A percentile compares a stretch with the other conserved stretches of the same genome.
phyloP scores from a whole-genome alignment of 2,329 filamentous ascomycete genomes.

The Scolecobasidium constrictum region DNA sequence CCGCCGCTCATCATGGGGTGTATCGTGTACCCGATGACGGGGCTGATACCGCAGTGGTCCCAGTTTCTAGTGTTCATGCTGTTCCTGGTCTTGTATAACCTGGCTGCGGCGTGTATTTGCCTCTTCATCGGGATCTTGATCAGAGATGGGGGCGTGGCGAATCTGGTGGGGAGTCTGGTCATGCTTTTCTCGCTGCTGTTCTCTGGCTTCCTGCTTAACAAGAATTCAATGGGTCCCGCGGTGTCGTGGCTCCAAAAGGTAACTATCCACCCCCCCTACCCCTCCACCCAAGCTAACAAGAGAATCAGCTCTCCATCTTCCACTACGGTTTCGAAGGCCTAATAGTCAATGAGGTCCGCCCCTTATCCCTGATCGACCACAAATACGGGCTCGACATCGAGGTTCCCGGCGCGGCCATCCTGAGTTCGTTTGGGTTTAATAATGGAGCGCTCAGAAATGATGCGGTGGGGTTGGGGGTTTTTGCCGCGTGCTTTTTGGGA shows the following conservation, averaged over 20 bases:
- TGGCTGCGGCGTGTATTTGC: conserved; percentile 86
- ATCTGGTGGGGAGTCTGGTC: conserved; percentile 83
- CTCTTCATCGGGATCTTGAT: conserved; percentile 94
- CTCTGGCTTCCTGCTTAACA: conserved; percentile 86
- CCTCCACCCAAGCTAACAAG: conserved; percentile 11
- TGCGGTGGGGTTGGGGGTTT: conserved; percentile 68
- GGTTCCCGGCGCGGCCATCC: conserved; percentile 84
- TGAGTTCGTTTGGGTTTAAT: conserved; percentile 91
- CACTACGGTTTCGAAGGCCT: conserved; percentile 95
- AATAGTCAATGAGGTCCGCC: conserved; percentile 93
- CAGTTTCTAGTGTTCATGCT: conserved; percentile 90
- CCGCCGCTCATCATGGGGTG: conserved; percentile 91
- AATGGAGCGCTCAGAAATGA: conserved; percentile 79
- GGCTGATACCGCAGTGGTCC: conserved; percentile 66
- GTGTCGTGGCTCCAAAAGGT: conserved; percentile 82
- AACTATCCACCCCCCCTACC: conserved; percentile 23
- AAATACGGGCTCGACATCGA: conserved; percentile 96
- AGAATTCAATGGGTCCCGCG: conserved; percentile 77
- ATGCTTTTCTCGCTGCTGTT: conserved; percentile 97
- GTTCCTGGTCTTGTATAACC: conserved; percentile 88
- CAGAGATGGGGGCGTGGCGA: conserved; percentile 83
- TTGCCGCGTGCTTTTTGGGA: conserved; percentile 73
- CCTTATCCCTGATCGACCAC: conserved; percentile 79
- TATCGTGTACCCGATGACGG: conserved; percentile 97
- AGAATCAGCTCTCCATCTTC: conserved; percentile 71